These are phyloP conservation scores for Neurospora tetrasperma DNA, from an alignment of 495 filamentous ascomycete genomes.

Conservation along the genomic window DNA sequence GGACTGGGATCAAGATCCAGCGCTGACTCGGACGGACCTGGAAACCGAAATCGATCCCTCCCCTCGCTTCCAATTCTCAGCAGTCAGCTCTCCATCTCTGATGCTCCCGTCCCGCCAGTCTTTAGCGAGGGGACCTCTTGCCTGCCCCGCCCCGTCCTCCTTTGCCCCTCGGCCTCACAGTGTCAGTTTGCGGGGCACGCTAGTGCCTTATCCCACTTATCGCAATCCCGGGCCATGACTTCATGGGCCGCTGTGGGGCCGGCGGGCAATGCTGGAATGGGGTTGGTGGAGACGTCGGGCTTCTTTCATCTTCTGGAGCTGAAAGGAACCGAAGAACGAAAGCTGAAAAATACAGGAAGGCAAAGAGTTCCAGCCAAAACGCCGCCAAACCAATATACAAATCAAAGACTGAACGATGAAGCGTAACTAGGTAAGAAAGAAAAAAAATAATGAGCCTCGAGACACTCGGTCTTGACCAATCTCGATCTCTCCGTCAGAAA, in stretches of 20 bases:
- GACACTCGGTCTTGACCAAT: not conserved
- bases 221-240: slow-evolving; percentile 16
- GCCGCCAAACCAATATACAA: not conserved
- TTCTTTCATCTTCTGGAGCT: not conserved
- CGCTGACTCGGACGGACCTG: too few relatives aligned
- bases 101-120: not conserved
- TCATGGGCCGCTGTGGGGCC: slow-evolving; percentile 9
- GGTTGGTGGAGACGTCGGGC: not conserved
- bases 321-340: not conserved
- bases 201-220: slow-evolving; percentile 21
- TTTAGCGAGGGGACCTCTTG: not conserved
- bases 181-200: slow-evolving; percentile 11
- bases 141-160: not conserved
- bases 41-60: not conserved
- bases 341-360: not conserved
- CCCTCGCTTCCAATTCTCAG: not conserved
- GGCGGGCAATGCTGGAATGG: not conserved
- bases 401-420: too few relatives aligned
- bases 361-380: not conserved
- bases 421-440: too few relatives aligned
- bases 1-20: not conserved
- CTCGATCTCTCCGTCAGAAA: not conserved
- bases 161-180: slow-evolving; percentile 8
- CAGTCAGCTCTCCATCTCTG: not conserved
- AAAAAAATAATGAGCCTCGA: too few relatives aligned